Percentiles rank a stretch among this genome's conserved stretches.
phyloP scores from a whole-genome alignment of 345 rosid genomes.

The Salix viminalis region DNA sequence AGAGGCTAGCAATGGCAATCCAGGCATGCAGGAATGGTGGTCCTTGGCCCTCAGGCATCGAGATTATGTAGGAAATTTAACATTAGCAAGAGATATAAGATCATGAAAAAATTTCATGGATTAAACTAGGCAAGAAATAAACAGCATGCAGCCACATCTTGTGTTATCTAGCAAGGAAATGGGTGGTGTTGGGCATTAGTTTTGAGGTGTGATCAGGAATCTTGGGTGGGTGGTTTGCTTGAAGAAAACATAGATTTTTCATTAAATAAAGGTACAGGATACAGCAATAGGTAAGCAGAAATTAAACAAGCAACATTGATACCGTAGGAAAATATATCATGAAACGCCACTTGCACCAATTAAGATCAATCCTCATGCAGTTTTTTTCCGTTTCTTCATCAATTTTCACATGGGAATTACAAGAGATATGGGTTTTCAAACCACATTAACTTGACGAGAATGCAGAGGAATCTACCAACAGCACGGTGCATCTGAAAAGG shows the following conservation, averaged over 20 bases:
- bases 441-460: slow-evolving; percentile 7
- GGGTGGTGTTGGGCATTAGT: not conserved
- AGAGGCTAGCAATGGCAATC: not conserved
- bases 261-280: not conserved
- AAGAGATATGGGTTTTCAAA: slow-evolving; percentile 19
- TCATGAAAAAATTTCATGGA: not conserved
- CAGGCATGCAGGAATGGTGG: not conserved
- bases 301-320: not conserved
- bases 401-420: slow-evolving; percentile 25
- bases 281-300: not conserved
- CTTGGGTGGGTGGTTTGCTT: not conserved
- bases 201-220: not conserved
- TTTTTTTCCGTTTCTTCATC: not conserved
- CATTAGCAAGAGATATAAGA: not conserved
- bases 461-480: slow-evolving; percentile 10
- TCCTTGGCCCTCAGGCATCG: not conserved
- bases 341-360: not conserved
- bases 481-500: not conserved
- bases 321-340: not conserved
- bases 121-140: not conserved
- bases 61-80: not conserved
- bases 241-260: not conserved
- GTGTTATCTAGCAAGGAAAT: not conserved
- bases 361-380: not conserved
- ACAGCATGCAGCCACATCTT: not conserved